phyloP scores from a whole-genome alignment of 352 stramenopile genomes.

The Lagenidium giganteum region DNA sequence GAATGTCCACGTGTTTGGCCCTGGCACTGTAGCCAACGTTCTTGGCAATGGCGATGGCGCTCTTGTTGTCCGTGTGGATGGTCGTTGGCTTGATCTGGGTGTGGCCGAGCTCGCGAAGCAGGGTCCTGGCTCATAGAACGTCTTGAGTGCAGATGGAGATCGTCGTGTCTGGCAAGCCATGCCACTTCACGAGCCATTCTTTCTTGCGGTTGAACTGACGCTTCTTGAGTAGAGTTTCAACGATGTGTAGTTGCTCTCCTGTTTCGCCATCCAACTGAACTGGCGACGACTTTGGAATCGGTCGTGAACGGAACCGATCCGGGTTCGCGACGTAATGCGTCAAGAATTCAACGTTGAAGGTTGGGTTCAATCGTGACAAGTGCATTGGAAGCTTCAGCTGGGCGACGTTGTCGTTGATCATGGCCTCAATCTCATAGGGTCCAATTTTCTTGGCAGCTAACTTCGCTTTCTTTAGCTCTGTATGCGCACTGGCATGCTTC shows the following conservation, averaged over 20 bases:
- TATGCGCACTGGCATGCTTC: neutral
- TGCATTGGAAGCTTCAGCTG: conserved; percentile 8
- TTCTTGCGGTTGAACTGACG: conserved; percentile 10
- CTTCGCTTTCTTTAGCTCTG: conserved; percentile 2
- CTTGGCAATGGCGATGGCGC: conserved; percentile 2
- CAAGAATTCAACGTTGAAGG: conserved; percentile 15
- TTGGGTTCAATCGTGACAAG: conserved; percentile 3
- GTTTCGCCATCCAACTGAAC: too few relatives aligned
- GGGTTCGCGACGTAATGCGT: neutral
- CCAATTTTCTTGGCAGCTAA: too few relatives aligned
- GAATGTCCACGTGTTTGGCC: conserved; percentile 4
- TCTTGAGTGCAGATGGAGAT: conserved; percentile 1
- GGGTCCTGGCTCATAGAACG: too few relatives aligned
- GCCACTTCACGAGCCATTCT: conserved; percentile 12
- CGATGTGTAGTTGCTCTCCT: neutral
- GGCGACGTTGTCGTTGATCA: conserved; percentile 13
- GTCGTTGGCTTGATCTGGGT: too few relatives aligned
- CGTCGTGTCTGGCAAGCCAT: neutral
- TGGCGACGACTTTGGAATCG: conserved; percentile 1
- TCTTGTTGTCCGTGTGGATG: conserved; percentile 4
- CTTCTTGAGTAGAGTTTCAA: conserved; percentile 6
- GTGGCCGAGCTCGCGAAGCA: too few relatives aligned
- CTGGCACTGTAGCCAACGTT: conserved; percentile 6
- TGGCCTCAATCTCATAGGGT: conserved; percentile 9
- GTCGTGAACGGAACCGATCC: neutral